These are phyloP conservation scores for Mucor circinelloides DNA, from an alignment of 371 early-diverging fungal genomes.

Conservation along the genomic window DNA sequence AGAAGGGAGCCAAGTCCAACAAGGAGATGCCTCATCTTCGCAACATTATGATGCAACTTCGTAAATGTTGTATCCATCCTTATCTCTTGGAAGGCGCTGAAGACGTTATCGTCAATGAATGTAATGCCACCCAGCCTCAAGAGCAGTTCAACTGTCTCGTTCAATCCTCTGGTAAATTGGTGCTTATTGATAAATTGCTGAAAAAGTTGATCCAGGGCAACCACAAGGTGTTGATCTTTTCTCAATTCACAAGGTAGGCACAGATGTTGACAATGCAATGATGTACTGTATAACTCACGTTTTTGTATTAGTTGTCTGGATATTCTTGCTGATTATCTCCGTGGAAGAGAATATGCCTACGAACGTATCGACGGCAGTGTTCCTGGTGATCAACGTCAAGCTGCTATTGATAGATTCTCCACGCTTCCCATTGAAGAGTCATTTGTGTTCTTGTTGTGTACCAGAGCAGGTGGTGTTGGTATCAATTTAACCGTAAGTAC, in stretches of 20 bases:
- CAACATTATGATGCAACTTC: conserved; percentile 73
- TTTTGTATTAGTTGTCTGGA: conserved; percentile 25
- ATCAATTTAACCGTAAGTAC: conserved; percentile 75
- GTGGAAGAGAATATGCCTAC: conserved; percentile 70
- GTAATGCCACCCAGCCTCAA: conserved; percentile 55
- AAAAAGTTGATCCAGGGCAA: conserved; percentile 75
- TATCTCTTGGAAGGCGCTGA: conserved; percentile 84
- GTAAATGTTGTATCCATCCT: conserved; percentile 88
- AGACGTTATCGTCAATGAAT: conserved; percentile 73
- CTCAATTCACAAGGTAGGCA: conserved; percentile 83
- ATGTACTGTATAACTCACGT: background rate
- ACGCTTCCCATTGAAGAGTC: conserved; percentile 66
- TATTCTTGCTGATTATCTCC: conserved; percentile 80
- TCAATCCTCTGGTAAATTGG: conserved; percentile 87
- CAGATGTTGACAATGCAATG: background rate
- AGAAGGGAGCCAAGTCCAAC: conserved; percentile 58
- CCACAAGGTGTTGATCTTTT: conserved; percentile 93
- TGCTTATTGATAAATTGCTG: conserved; percentile 83
- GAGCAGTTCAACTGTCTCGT: conserved; percentile 76
- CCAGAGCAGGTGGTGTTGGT: conserved; percentile 92
- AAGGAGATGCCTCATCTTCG: conserved; percentile 63
- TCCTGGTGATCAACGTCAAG: conserved; percentile 89
- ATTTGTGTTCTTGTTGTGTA: conserved; percentile 85
- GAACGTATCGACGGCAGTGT: conserved; percentile 91
- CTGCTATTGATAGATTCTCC: conserved; percentile 91